These are phyloP conservation scores for Trichoderma asperellum DNA, from an alignment of 2,329 filamentous ascomycete genomes.

Conservation along the genomic window DNA sequence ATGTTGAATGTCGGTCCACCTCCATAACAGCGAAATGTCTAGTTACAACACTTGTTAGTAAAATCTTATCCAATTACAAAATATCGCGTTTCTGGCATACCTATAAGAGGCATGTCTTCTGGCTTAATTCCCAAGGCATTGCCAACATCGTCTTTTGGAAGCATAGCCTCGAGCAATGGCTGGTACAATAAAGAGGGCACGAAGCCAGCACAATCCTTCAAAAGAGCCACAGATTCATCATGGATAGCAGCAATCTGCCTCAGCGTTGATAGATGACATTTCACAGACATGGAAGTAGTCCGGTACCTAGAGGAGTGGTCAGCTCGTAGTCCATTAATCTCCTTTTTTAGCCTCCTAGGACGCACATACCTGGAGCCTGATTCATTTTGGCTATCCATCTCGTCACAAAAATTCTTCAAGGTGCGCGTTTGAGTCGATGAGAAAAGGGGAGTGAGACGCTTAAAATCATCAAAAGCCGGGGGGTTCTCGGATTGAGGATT, in stretches of 20 bases:
- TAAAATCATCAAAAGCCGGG: background rate
- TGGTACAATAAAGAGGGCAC: background rate
- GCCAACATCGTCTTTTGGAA: background rate
- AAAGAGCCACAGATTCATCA: background rate
- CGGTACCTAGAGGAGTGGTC: background rate
- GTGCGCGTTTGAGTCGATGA: background rate
- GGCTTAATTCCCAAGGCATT: background rate
- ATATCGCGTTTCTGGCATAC: background rate
- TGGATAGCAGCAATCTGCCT: background rate
- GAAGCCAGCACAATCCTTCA: background rate
- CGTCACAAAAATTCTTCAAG: conserved; percentile 3
- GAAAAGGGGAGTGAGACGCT: background rate
- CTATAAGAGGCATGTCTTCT: conserved; percentile 3
- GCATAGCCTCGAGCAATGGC: background rate
- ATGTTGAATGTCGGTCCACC: conserved; percentile 1
- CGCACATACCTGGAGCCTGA: background rate
- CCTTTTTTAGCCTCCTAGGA: no score
- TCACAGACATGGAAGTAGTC: background rate
- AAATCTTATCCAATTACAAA: background rate
- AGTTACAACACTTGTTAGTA: background rate
- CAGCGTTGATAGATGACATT: background rate
- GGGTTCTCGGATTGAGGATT: background rate
- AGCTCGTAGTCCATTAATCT: background rate
- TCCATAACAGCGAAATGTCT: conserved; percentile 2
- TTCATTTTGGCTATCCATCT: background rate